Evolutionary conservation across 2,329 filamentous ascomycete genomes (phyloP).

Genomic region (Didymella exigua): DNA sequence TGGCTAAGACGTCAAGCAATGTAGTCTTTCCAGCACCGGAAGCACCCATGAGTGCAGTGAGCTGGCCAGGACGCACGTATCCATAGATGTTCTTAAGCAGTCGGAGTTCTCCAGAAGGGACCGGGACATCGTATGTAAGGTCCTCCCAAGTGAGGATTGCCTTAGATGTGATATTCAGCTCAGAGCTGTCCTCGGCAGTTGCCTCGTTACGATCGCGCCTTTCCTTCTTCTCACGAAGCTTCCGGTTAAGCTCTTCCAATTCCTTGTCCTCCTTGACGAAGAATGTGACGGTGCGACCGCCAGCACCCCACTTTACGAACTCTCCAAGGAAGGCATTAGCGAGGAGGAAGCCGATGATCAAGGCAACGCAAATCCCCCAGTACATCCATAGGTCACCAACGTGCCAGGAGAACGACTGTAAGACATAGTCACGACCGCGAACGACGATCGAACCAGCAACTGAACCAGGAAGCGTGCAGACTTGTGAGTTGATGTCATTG

Average conservation of each 20-base stretch:
- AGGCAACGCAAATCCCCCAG: conserved; percentile 69
- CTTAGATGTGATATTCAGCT: conserved; percentile 60
- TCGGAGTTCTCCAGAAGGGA: conserved; percentile 59
- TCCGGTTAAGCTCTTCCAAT: conserved; percentile 67
- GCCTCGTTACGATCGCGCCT: conserved; percentile 55
- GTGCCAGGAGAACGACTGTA: conserved; percentile 69
- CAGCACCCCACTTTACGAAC: conserved; percentile 75
- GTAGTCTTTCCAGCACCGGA: conserved; percentile 85
- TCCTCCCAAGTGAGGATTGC: conserved; percentile 64
- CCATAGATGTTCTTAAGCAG: conserved; percentile 62
- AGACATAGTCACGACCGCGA: conserved; percentile 71
- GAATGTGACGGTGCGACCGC: conserved; percentile 79
- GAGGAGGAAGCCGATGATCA: conserved; percentile 76
- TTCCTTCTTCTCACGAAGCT: conserved; percentile 65
- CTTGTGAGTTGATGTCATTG: conserved; percentile 72
- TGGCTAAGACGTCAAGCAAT: conserved; percentile 75
- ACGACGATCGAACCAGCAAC: conserved; percentile 67
- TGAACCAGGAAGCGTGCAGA: conserved; percentile 80
- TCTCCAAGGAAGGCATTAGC: conserved; percentile 79
- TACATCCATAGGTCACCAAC: conserved; percentile 72
- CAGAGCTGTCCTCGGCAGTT: conserved; percentile 50
- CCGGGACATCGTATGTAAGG: conserved; percentile 72
- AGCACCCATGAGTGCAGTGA: conserved; percentile 55
- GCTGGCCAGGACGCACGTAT: conserved; percentile 62
- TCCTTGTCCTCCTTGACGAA: conserved; percentile 74